Conservation (phyloP, 129 eudicot species). For the Escallonia rubra region DNA sequence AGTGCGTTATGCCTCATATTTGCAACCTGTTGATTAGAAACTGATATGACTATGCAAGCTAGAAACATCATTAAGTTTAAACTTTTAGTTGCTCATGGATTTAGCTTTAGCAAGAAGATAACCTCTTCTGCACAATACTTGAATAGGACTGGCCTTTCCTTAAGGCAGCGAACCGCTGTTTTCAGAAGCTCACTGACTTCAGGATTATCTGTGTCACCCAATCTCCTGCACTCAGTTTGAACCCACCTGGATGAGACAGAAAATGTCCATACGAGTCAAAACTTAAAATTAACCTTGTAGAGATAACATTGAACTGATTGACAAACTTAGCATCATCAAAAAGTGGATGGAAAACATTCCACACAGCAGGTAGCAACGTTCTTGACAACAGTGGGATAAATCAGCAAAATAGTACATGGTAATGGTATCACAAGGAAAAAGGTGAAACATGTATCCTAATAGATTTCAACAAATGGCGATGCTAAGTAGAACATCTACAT, state of each 20-base stretch:
- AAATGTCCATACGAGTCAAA: not conserved
- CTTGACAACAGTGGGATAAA: too few species aligned
- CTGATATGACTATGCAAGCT: not conserved
- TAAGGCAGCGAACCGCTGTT: constrained; percentile 90
- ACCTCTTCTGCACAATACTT: constrained; percentile 99
- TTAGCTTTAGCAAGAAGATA: constrained; percentile 3
- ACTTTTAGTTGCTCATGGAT: constrained; percentile 8
- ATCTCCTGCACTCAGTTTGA: constrained; percentile 84
- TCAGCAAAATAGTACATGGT: too few species aligned
- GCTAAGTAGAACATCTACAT: too few species aligned
- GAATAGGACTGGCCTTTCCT: constrained; percentile 90
- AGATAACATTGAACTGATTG: not conserved
- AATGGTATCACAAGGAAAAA: too few species aligned
- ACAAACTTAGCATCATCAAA: not conserved
- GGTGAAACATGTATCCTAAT: too few species aligned
- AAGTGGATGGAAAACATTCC: not conserved
- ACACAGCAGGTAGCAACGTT: not conserved
- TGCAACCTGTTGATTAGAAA: constrained; percentile 57
- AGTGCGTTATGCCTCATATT: constrained; percentile 96
- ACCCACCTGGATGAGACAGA: constrained; percentile 68
- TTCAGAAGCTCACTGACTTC: constrained; percentile 85
- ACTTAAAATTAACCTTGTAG: constrained; percentile 1
- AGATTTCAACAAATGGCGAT: too few species aligned
- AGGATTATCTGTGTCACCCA: constrained; percentile 91
- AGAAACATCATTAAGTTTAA: constrained; percentile 1